Percentiles rank a stretch among this genome's conserved stretches.
phyloP scores from a whole-genome alignment of 1,284 basidiomycete genomes.

The Leccinum variabile region DNA sequence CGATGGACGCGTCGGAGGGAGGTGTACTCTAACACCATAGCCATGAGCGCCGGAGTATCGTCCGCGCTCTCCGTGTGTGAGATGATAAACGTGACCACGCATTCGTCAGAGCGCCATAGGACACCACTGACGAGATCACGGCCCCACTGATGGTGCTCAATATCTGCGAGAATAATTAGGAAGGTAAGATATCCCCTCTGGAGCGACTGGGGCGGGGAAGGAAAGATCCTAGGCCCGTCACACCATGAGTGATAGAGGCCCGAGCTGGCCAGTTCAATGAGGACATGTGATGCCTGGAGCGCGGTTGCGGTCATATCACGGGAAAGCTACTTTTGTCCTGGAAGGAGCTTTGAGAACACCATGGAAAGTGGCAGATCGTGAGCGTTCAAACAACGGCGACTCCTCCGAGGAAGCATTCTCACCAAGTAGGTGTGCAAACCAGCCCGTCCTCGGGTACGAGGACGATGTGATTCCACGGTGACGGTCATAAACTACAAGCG shows the following conservation, averaged over 20 bases:
- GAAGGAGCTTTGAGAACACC: neutral
- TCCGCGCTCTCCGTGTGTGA: conserved; percentile 48
- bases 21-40: conserved; percentile 41
- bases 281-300: neutral
- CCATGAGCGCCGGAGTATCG: conserved; percentile 49
- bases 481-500: neutral
- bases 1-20: conserved; percentile 49
- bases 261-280: neutral
- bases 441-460: neutral
- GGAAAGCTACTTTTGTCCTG: neutral
- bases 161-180: neutral
- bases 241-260: neutral
- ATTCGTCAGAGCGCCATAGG: neutral
- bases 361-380: neutral
- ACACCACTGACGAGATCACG: neutral
- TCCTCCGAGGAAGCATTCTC: neutral
- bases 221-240: neutral
- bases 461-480: no score
- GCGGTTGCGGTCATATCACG: neutral
- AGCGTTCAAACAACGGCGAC: neutral
- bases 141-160: no score
- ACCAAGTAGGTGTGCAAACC: neutral
- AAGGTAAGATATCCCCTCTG: neutral
- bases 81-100: conserved; percentile 55
- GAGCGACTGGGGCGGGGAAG: neutral